Base-by-base conservation (phyloP, 2,329 filamentous ascomycete species). In the Hypoxylon sp. region DNA sequence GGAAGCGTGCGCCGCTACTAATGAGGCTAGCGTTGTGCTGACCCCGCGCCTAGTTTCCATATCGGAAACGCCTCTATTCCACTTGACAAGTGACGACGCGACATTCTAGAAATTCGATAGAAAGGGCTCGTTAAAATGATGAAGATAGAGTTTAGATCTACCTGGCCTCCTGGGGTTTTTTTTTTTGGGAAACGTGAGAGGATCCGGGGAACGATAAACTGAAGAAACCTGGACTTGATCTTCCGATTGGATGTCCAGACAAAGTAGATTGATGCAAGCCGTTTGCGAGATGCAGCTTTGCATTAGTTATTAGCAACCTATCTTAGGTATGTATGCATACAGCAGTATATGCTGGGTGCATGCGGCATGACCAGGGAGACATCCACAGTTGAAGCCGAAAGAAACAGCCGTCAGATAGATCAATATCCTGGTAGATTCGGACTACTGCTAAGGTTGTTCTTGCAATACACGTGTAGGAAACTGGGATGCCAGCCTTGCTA, bases 41-140 rank as follows among this genome's bases (percentile, higher is more conserved):
- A 55, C 51, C 58, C 58, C 51, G 44, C 58, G 58, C 51, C 46
- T 44, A 40, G 28, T 28, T 32, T 50, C 50, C 44, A 61, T 42
- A 48, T 46, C 20, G 18, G 45, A 38, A 33, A 9, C 24, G 52
- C 30, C 48, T 16, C 16, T 22, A 49, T 52, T 45, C 26, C 40
- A 55, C 20, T 2, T 22, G 20, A 28, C 18, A 28, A 46, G n/a
- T 18, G 9, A 40, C 6, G 9, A 28, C 30, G 50, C 32, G 38
- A 33, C 33, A 51, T 64, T 53, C 54, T 42, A 58, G 49, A 54
- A 58, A 20, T 24, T 26, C 4, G 12, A 58, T 50, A 50, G 33
- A 64, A 58, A 32, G n/a, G 7, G 32, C 24, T 63, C 18, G 24
- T 56, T 24, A 50, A 42, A 4, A 38, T 38, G 7, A 2, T 45